phyloP scores from a whole-genome alignment of 116 monocot genomes.

The Papilionanthe hybrid region DNA sequence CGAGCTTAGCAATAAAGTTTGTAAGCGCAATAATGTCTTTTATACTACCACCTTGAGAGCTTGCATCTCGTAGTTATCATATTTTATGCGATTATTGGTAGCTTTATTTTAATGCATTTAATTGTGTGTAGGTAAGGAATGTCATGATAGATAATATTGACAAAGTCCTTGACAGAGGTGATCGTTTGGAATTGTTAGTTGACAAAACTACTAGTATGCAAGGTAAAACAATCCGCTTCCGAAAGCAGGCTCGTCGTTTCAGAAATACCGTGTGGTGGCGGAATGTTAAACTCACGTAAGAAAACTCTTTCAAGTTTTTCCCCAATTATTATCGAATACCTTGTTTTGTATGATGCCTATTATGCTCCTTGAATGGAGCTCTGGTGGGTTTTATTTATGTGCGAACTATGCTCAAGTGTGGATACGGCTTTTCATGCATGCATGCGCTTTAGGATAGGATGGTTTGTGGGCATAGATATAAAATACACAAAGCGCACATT shows the following conservation, averaged over 20 bases:
- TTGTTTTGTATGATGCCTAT: background rate
- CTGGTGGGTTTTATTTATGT: background rate
- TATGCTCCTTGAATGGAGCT: background rate
- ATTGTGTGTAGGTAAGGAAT: conserved; percentile 51
- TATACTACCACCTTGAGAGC: background rate
- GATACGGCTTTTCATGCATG: background rate
- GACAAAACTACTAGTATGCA: conserved; percentile 82
- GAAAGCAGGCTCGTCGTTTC: conserved; percentile 64
- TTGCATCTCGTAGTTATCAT: background rate
- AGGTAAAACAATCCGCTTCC: conserved; percentile 66
- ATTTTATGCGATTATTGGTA: background rate
- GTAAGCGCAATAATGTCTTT: background rate
- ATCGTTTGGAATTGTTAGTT: conserved; percentile 73
- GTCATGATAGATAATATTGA: conserved; percentile 96
- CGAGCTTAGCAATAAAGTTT: background rate
- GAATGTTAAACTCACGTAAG: conserved; percentile 63
- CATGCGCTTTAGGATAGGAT: conserved; percentile 1
- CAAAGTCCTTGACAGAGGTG: conserved; percentile 88
- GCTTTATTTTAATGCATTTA: background rate
- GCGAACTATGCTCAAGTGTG: background rate
- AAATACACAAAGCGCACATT: background rate
- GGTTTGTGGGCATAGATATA: background rate
- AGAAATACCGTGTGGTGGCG: conserved; percentile 57
- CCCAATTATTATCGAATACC: background rate
- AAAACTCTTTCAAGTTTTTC: background rate